Conservation (phyloP, 179 eudicot species). For the Actinidia chinensis region DNA sequence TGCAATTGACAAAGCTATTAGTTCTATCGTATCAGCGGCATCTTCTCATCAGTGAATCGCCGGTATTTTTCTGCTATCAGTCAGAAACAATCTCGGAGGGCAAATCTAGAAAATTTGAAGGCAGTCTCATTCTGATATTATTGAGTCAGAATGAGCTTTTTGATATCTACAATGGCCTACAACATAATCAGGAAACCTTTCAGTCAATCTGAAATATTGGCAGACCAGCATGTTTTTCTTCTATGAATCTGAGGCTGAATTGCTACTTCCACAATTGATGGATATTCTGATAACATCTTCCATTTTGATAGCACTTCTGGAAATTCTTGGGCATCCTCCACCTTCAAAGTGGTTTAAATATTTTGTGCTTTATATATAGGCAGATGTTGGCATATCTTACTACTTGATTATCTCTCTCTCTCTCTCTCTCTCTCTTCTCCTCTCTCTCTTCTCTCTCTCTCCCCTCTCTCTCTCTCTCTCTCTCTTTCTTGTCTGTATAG, state of each 20-base stretch:
- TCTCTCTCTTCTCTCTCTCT: no score
- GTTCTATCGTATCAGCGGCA: slow-evolving; percentile 54
- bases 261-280: slow-evolving; percentile 61
- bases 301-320: slow-evolving; percentile 35
- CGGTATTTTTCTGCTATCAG: slow-evolving; percentile 36
- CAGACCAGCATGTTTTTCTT: slow-evolving; percentile 52
- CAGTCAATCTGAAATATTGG: slow-evolving; percentile 43
- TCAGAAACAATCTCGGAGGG: slow-evolving; percentile 42
- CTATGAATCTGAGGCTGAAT: slow-evolving; percentile 56
- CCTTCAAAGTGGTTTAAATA: slow-evolving; percentile 50
- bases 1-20: slow-evolving; percentile 42
- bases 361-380: neutral
- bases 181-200: slow-evolving; percentile 33
- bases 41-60: slow-evolving; percentile 51
- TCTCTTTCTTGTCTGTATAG: no score
- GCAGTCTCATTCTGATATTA: slow-evolving; percentile 41
- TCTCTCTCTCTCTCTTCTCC: neutral
- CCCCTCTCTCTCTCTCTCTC: no score
- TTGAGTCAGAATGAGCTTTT: slow-evolving; percentile 58
- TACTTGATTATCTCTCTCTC: neutral
- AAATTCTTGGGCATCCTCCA: slow-evolving; percentile 39
- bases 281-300: slow-evolving; percentile 51
- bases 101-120: slow-evolving; percentile 31
- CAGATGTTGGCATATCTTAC: slow-evolving; percentile 3
- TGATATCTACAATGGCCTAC: slow-evolving; percentile 44